phyloP scores from a whole-genome alignment of 129 eudicot species.

The Flaveria brownii region DNA sequence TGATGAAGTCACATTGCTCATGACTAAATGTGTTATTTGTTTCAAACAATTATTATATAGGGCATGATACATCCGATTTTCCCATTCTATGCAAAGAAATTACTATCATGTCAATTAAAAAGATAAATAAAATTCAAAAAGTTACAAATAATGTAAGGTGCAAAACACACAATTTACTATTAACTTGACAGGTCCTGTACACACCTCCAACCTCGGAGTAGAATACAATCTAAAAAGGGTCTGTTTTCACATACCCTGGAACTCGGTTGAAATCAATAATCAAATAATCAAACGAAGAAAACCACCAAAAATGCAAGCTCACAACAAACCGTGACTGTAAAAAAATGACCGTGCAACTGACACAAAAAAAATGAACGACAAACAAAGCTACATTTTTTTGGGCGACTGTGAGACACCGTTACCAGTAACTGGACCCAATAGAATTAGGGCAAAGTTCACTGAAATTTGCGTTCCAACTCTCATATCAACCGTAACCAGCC shows the following conservation, averaged over 20 bases:
- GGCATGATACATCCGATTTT: no score
- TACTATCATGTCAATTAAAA: neutral
- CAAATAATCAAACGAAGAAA: slow-evolving; percentile 24
- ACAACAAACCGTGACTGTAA: slow-evolving; percentile 45
- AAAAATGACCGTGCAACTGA: slow-evolving; percentile 39
- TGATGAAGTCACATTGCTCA: no score
- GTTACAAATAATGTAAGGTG: slow-evolving; percentile 7
- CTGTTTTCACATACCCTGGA: slow-evolving; percentile 42
- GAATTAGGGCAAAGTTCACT: slow-evolving; percentile 25
- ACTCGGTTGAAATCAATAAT: slow-evolving; percentile 36
- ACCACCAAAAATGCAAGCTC: slow-evolving; percentile 64
- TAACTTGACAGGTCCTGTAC: slow-evolving; percentile 52
- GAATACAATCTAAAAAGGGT: slow-evolving; percentile 44
- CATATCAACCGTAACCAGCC: slow-evolving; percentile 41
- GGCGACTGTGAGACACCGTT: neutral
- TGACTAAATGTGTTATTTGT: no score
- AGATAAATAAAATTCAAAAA: neutral
- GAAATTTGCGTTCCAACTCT: slow-evolving; percentile 39
- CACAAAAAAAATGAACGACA: slow-evolving; percentile 11
- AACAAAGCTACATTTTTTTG: slow-evolving; percentile 26
- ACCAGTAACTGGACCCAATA: slow-evolving; percentile 3
- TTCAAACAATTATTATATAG: no score
- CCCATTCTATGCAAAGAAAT: no score
- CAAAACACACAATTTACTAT: slow-evolving; percentile 43
- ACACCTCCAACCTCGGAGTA: slow-evolving; percentile 43